Conservation (phyloP, 75 land plant species). For the Chamaecyparis obtusa region DNA sequence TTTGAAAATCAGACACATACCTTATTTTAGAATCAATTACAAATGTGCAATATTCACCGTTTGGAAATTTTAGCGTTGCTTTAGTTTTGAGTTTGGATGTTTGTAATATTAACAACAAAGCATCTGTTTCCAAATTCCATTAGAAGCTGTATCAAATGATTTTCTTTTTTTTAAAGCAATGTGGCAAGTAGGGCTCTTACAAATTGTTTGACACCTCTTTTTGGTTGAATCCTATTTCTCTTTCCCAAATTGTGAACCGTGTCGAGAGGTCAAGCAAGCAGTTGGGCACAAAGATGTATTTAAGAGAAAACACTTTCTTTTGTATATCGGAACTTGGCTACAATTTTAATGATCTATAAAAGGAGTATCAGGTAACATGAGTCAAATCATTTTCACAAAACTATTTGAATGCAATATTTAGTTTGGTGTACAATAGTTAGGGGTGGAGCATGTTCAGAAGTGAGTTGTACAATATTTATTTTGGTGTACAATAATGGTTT, state of each 20-base stretch:
- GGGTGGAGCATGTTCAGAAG: no score
- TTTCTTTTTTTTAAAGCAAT: neutral
- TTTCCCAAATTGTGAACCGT: neutral
- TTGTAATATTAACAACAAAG: neutral
- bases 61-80: neutral
- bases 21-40: neutral
- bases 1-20: neutral
- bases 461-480: no score
- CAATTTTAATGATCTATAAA: neutral
- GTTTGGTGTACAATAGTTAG: neutral
- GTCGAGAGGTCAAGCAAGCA: neutral
- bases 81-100: neutral
- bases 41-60: neutral
- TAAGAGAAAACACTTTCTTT: neutral
- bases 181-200: neutral
- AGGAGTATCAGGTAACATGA: neutral
- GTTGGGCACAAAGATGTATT: neutral
- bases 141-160: neutral
- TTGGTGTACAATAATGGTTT: neutral
- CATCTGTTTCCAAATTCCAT: neutral
- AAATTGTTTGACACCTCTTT: neutral
- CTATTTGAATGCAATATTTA: neutral
- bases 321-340: neutral
- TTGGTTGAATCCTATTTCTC: neutral
- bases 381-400: neutral